Base-by-base conservation (phyloP, 306 rosid species). In the Lathyrus oleraceus region DNA sequence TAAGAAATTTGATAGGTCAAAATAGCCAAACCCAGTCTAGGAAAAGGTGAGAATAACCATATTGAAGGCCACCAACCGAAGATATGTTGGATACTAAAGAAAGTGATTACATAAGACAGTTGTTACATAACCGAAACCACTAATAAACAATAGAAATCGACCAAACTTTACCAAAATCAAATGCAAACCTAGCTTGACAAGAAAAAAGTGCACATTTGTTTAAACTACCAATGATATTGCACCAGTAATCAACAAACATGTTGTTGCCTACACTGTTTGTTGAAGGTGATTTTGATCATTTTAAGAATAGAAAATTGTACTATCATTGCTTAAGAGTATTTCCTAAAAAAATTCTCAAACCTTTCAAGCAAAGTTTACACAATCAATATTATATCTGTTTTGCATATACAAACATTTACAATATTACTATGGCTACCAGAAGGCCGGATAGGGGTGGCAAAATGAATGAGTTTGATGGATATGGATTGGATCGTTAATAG, bases 341-440 rank as follows among this genome's bases (percentile, higher is more conserved):
- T 62, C 61, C 25, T 21, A 45, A 51, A 69, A 64, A 39, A 61
- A 45, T n/a, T 42, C 68, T 47, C 19, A 60, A 73, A 69, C 61
- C 91, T 86, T 88, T 78, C 32, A 88, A 88, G 89, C 86, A 32
- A 88, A 84, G 91, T 40, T 82, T 83, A 61, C 88, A 73, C 82
- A 68, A 88, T 78, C 76, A 27, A 1, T 27, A 21, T 79, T 79
- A 16, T 72, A 16, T 62, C 51, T 63, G 72, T 42, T 14, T 36
- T 10, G 4, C 21, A 27, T 65, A 10, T 53, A 5, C 9, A 53
- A 53, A 53, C 15, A 21, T 53, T 0, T 21, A 11, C 14, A 21
- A 53, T 3, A 53, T 53, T 11, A 53, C 59, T 7, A 16, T 16
- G 17, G 30, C 49, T 51, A 59, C 35, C 61, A n/a, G n/a, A n/a